Percentiles rank a stretch among this genome's conserved stretches.
phyloP scores from a whole-genome alignment of 2,329 filamentous ascomycete species.

The Pseudocercospora macadamiae region DNA sequence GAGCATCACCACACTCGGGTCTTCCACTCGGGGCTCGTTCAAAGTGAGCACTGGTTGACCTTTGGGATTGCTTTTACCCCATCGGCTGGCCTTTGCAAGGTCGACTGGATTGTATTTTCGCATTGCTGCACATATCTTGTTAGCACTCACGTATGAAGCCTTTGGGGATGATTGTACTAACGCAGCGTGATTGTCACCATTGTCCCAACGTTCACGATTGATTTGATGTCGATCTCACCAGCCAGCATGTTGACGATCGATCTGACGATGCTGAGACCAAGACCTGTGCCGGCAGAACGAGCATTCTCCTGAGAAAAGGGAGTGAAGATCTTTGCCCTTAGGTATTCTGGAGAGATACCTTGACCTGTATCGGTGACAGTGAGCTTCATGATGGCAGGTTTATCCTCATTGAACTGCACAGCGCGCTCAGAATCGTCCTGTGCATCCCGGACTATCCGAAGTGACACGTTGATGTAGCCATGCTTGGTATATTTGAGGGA shows the following conservation, averaged over 20 bases:
- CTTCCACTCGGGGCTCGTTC: slow-evolving; percentile 30
- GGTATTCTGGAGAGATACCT: slow-evolving; percentile 66
- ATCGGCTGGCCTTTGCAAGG: too few species aligned
- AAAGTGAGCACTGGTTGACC: too few species aligned
- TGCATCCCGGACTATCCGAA: slow-evolving; percentile 15
- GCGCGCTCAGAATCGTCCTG: not conserved
- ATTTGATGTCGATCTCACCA: slow-evolving; percentile 60
- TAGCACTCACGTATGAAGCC: too few species aligned
- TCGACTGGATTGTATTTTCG: too few species aligned
- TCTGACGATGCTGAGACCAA: slow-evolving; percentile 67
- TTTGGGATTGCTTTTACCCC: too few species aligned
- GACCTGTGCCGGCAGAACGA: slow-evolving; percentile 62
- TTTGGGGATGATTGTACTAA: slow-evolving; percentile 30
- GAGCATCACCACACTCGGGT: slow-evolving; percentile 48
- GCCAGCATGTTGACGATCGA: slow-evolving; percentile 62
- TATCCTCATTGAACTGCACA: slow-evolving; percentile 19
- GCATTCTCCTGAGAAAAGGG: slow-evolving; percentile 68
- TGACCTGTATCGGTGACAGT: slow-evolving; percentile 65
- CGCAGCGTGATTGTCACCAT: slow-evolving; percentile 25
- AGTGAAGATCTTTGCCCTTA: slow-evolving; percentile 62
- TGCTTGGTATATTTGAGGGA: slow-evolving; percentile 50
- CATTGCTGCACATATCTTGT: slow-evolving; percentile 52
- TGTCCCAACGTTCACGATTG: slow-evolving; percentile 30
- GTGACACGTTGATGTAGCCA: slow-evolving; percentile 44
- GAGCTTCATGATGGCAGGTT: slow-evolving; percentile 20